These are phyloP conservation scores for Erodium moschatum DNA, from an alignment of 441 rosid species.

Conservation along the genomic window DNA sequence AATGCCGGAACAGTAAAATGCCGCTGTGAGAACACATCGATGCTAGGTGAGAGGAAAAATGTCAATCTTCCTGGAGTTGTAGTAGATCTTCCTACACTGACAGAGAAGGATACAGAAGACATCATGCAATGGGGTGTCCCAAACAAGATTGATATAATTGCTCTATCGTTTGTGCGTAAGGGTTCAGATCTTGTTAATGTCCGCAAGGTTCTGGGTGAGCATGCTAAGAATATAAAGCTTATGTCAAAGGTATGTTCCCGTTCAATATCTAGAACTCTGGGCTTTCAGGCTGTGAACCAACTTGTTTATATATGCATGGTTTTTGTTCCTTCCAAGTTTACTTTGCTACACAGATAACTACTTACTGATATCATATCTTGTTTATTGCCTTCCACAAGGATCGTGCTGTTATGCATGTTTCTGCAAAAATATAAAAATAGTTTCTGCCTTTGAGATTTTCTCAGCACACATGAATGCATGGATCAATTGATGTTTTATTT, in stretches of 20 bases:
- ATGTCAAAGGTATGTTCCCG: slow-evolving; percentile 75
- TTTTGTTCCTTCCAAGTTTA: not conserved
- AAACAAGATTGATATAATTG: slow-evolving; percentile 87
- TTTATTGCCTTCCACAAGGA: not conserved
- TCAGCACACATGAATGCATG: not conserved
- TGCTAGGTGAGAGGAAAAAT: slow-evolving; percentile 89
- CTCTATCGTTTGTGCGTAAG: slow-evolving; percentile 84
- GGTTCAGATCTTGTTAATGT: slow-evolving; percentile 84
- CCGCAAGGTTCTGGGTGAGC: slow-evolving; percentile 61
- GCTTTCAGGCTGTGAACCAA: not conserved
- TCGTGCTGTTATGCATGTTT: not conserved
- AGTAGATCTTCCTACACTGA: slow-evolving; percentile 87
- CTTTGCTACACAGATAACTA: not conserved
- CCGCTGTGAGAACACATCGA: slow-evolving; percentile 78
- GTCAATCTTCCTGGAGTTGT: slow-evolving; percentile 92
- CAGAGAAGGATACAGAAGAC: slow-evolving; percentile 92
- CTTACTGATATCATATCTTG: not conserved
- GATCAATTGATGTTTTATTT: not conserved
- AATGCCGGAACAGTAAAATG: slow-evolving; percentile 60
- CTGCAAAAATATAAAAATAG: not conserved
- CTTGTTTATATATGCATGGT: not conserved
- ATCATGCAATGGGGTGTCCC: slow-evolving; percentile 82
- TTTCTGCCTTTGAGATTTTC: not conserved
- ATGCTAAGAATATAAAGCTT: slow-evolving; percentile 66
- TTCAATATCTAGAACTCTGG: not conserved